Conservation (phyloP, 768 basidiomycete genomes). For the Podaxis carcinomalis region DNA sequence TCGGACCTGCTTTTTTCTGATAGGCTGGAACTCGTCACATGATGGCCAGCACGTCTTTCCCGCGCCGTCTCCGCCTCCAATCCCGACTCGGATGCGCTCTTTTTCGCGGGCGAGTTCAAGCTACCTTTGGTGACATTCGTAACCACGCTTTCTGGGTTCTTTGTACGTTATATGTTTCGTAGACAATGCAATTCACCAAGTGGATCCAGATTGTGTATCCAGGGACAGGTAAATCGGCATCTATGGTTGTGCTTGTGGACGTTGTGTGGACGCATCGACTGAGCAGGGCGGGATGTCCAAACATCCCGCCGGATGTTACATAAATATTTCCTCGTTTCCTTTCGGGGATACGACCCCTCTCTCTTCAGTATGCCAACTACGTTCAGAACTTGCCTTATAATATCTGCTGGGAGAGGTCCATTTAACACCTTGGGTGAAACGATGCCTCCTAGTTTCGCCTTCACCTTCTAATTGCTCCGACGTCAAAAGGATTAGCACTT, state of each 20-base stretch:
- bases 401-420: neutral
- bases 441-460: too few relatives aligned
- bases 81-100: neutral
- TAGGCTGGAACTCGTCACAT: conserved; percentile 2
- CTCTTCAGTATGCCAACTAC: too few relatives aligned
- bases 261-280: neutral
- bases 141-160: neutral
- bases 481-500: neutral
- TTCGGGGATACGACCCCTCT: neutral
- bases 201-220: neutral
- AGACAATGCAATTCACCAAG: neutral
- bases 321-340: neutral
- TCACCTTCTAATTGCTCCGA: neutral
- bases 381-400: neutral
- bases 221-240: neutral
- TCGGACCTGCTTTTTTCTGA: conserved; percentile 2
- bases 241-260: neutral
- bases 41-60: neutral
- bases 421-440: neutral
- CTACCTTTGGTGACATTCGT: neutral
- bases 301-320: neutral
- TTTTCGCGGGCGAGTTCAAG: neutral
- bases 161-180: too few relatives aligned
- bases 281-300: neutral
- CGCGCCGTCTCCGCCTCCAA: neutral